Evolutionary conservation across 306 rosid genomes (phyloP).

Genomic region (Fagus crenata): DNA sequence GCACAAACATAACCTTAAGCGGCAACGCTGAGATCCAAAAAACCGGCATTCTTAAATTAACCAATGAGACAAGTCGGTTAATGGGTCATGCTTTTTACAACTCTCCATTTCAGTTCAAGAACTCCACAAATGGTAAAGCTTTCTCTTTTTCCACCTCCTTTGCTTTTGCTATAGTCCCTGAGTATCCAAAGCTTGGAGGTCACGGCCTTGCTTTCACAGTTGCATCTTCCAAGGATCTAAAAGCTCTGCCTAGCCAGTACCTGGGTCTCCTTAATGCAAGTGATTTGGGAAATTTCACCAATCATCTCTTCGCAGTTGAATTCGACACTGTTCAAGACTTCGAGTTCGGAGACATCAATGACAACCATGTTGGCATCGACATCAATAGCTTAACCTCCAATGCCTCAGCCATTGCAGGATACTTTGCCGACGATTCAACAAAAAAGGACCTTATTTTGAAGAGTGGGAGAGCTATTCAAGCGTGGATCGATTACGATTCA

Average conservation of each 20-base stretch:
- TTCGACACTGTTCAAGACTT: constrained; percentile 85
- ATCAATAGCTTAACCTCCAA: constrained; percentile 63
- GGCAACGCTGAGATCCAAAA: constrained; percentile 50
- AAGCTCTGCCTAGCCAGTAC: constrained; percentile 72
- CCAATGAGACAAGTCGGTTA: constrained; percentile 54
- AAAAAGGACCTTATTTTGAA: constrained; percentile 48
- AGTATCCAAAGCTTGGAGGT: constrained; percentile 83
- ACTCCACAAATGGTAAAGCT: constrained; percentile 55
- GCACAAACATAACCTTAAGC: constrained; percentile 42
- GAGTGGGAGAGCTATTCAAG: constrained; percentile 55
- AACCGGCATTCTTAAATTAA: constrained; percentile 53
- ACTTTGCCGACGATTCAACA: constrained; percentile 35
- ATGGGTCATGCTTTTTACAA: constrained; percentile 59
- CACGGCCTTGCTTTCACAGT: constrained; percentile 81
- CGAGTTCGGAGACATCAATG: constrained; percentile 77
- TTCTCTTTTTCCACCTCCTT: constrained; percentile 72
- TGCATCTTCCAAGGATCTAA: constrained; percentile 45
- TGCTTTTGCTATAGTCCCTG: constrained; percentile 63
- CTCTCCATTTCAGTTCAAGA: constrained; percentile 51
- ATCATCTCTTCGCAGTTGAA: constrained; percentile 76
- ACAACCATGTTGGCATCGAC: constrained; percentile 78
- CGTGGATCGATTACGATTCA: constrained; percentile 80
- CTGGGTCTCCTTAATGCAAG: constrained; percentile 64
- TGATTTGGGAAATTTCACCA: constrained; percentile 59
- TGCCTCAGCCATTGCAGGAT: constrained; percentile 46